phyloP scores from a whole-genome alignment of 768 basidiomycete genomes.

The Termitomyces titanicus region DNA sequence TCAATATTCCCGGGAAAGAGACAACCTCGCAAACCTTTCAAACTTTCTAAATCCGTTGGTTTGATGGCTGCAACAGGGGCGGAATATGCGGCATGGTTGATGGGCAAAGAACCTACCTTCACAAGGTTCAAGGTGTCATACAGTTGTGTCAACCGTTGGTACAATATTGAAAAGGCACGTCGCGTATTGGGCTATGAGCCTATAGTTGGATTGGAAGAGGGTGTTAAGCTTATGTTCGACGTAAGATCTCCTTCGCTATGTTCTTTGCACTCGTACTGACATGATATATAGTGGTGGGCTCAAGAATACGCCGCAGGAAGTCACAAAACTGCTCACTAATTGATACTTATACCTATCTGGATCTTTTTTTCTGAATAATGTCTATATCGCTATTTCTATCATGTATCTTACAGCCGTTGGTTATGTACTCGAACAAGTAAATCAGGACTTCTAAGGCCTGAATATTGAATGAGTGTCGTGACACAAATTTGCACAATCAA shows the following conservation, averaged over 20 bases:
- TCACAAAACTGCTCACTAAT: constrained; percentile 36
- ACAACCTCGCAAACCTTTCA: constrained; percentile 31
- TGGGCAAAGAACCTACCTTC: constrained; percentile 80
- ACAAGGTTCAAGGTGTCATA: constrained; percentile 83
- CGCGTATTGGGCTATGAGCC: constrained; percentile 93
- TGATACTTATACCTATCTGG: not conserved
- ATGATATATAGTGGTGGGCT: constrained; percentile 41
- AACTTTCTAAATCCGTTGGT: constrained; percentile 63
- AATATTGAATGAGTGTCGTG: not conserved
- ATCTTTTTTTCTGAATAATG: not conserved
- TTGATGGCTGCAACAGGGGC: constrained; percentile 65
- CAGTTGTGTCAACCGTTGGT: constrained; percentile 76
- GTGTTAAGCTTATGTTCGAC: constrained; percentile 73
- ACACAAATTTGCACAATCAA: not conserved
- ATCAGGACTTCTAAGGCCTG: not conserved
- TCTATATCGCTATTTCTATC: constrained; percentile 6
- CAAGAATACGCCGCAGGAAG: constrained; percentile 35
- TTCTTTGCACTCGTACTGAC: not conserved
- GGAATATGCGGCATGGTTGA: constrained; percentile 71
- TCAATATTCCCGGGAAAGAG: constrained; percentile 54
- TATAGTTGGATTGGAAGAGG: constrained; percentile 83
- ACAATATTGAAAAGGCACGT: constrained; percentile 93
- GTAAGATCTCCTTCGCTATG: constrained; percentile 35
- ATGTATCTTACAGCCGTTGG: constrained; percentile 8
- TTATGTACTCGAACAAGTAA: constrained; percentile 3